phyloP scores from a whole-genome alignment of 2,329 filamentous ascomycete species.

The Canariomyces notabilis region DNA sequence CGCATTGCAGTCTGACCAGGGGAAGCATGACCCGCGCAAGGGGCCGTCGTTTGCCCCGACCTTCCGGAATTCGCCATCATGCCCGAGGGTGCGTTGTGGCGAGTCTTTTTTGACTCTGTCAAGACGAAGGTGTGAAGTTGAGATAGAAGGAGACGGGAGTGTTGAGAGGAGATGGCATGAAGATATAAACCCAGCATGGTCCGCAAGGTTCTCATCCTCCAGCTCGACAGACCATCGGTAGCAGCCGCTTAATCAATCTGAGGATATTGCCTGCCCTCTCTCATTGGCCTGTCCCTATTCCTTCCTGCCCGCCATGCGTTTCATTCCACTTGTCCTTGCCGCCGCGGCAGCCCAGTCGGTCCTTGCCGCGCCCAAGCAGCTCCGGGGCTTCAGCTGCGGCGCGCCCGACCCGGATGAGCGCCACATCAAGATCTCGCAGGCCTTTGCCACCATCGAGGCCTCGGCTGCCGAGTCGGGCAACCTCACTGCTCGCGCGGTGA shows the following conservation, averaged over 20 bases:
- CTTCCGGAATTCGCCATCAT: slow-evolving; percentile 13
- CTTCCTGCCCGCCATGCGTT: slow-evolving; percentile 16
- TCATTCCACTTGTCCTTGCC: slow-evolving; percentile 16
- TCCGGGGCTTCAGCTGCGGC: slow-evolving; percentile 23
- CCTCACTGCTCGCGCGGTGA: slow-evolving; percentile 20
- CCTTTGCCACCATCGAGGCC: slow-evolving; percentile 24
- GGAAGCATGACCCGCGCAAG: not conserved
- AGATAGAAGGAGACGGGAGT: no score
- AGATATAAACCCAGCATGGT: no score
- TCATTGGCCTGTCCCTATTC: not conserved
- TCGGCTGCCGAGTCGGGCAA: slow-evolving; percentile 18
- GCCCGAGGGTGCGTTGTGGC: not conserved
- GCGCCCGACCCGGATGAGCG: slow-evolving; percentile 25
- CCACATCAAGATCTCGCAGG: slow-evolving; percentile 22
- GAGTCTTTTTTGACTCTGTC: no score
- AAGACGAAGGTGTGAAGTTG: no score
- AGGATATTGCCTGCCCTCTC: not conserved
- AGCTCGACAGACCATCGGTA: not conserved
- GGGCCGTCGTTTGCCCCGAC: not conserved
- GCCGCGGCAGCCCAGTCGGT: slow-evolving; percentile 16
- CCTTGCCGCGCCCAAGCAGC: slow-evolving; percentile 13
- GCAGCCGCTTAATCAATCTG: slow-evolving; percentile 1
- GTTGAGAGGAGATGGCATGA: no score
- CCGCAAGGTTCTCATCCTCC: not conserved
- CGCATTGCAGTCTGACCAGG: slow-evolving; percentile 8